Base-by-base conservation (phyloP, 2,329 filamentous ascomycete genomes). In the Triangularia verruculosa region DNA sequence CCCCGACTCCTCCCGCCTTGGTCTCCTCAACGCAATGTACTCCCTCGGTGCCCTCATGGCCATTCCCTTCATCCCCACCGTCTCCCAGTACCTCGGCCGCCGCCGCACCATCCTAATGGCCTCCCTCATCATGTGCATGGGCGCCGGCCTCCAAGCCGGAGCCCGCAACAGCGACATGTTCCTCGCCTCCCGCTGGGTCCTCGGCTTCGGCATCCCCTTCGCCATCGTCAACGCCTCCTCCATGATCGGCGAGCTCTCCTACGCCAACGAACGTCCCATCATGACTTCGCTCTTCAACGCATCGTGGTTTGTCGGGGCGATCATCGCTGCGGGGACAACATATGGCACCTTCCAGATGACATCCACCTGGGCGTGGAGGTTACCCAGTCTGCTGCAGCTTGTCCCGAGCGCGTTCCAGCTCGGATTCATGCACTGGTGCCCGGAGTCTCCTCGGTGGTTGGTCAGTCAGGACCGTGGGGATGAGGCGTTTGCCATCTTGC, bases 401-500 rank as follows among this genome's bases (percentile, higher is more conserved):
- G 70, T 73, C 3, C 71, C 71, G 5, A 69, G 66, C 57, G 59
- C 66, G 3, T 72, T 67, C 34, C 71, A 74, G 62, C 59, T 74
- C 2, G 34, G 34, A 0, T 73, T 73, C 43, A 70, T 74, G 67
- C 65, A 64, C 27, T 71, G 59, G 64, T 78, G 82, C 17, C 82
- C 82, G 0, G 83, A 85, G 67, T 80, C 77, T 1, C 83, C 83
- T 1, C 78, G 83, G 20, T 84, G 77, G 75, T 71, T 83, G 28
- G 73, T 82, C 15, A 74, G 76, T 17, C 71, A 84, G 62, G 82
- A 85, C 66, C 80, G 83, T 17, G 75, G 78, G 5, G 83, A 86
- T 17, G 79, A 87, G 64, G 86, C 85, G 0, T 75, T 82, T 15
- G 78, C 79, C 11, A 80, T 85, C 6, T 78, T 89, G 64, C 77